Evolutionary conservation across 2,329 filamentous ascomycete genomes (phyloP), one percentile per base, ranked within the genome.

Genomic region (Tolypocladium cylindrosporum): DNA sequence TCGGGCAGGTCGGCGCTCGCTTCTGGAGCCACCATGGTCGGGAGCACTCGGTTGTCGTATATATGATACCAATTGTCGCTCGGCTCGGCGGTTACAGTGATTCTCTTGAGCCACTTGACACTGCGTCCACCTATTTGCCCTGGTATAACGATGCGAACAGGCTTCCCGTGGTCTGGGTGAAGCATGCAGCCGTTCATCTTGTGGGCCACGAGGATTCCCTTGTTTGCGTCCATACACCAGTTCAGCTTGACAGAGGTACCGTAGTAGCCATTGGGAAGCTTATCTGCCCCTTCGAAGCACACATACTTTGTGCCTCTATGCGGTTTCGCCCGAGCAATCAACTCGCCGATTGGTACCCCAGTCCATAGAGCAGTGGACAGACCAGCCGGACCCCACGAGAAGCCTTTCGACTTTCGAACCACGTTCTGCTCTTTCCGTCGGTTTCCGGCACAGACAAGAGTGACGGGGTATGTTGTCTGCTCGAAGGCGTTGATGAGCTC

Each of bases 61-160:
- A 95, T 91, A 71, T 97, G 92, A 66, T 96, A 96, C 90, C 91
- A 96, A 68, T 95, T 96, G 61, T 93, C 87, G 68, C 91, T 96
- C 0, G 91, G 91, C 31, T 80, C 77, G 11, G 86, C 82, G 0
- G 91, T 93, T 55, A 97, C 72, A 50, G 91, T 88, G 60, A 97
- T 81, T 62, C 80, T 86, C 75, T 87, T 93, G 59, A 97, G 70
- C 92, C 92, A 97, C 72, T 97, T 97, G 39, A 97, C 91, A 69
- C 90, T 96, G 61, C 92, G 82, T 1, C 91, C 92, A 40, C 92
- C 92, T 61, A 97, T 96, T 71, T 96, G 91, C 0, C 92, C 92
- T 0, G 92, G 92, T 4, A 97, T 89, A 9, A 96, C 85, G 8
- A 87, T 86, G 61, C 92, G 81, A 48, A 97, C 73, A 1, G 92